Evolutionary conservation across 805 yeast species (phyloP).

Genomic region (Sugiyamaella floridensis): DNA sequence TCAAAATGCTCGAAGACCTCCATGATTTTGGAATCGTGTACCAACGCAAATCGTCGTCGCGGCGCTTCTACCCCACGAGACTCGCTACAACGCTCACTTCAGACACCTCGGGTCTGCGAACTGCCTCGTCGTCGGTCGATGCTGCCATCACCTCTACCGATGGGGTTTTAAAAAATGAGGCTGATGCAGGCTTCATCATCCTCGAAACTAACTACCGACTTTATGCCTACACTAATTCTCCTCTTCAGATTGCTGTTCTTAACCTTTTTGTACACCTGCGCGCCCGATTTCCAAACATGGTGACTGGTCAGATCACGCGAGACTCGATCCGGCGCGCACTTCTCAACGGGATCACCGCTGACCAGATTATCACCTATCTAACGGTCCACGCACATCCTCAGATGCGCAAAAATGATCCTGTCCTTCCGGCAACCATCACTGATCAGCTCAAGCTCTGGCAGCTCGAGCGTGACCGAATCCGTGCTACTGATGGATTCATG

Average conservation of each 20-base stretch:
- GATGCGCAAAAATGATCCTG: slow-evolving; percentile 55
- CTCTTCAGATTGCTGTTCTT: slow-evolving; percentile 87
- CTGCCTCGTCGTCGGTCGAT: slow-evolving; percentile 71
- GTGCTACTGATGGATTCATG: slow-evolving; percentile 76
- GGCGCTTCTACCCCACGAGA: slow-evolving; percentile 81
- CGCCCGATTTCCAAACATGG: slow-evolving; percentile 84
- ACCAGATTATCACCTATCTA: slow-evolving; percentile 82
- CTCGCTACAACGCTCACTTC: slow-evolving; percentile 85
- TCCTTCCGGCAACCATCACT: slow-evolving; percentile 92
- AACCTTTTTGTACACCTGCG: slow-evolving; percentile 81
- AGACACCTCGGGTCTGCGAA: slow-evolving; percentile 61
- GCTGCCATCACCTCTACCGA: slow-evolving; percentile 41
- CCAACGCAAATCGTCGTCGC: slow-evolving; percentile 49
- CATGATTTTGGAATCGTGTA: slow-evolving; percentile 88
- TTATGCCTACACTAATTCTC: slow-evolving; percentile 90
- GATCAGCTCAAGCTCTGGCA: slow-evolving; percentile 97
- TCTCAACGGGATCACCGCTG: slow-evolving; percentile 85
- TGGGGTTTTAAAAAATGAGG: neutral
- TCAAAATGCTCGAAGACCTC: slow-evolving; percentile 79
- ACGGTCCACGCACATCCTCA: slow-evolving; percentile 93
- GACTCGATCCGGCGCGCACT: slow-evolving; percentile 85
- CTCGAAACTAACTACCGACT: slow-evolving; percentile 90
- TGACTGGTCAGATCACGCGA: slow-evolving; percentile 86
- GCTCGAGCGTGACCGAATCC: slow-evolving; percentile 86
- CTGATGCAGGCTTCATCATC: slow-evolving; percentile 46